Evolutionary conservation across 768 basidiomycete species (phyloP).

Genomic region (Boletus bicolor): DNA sequence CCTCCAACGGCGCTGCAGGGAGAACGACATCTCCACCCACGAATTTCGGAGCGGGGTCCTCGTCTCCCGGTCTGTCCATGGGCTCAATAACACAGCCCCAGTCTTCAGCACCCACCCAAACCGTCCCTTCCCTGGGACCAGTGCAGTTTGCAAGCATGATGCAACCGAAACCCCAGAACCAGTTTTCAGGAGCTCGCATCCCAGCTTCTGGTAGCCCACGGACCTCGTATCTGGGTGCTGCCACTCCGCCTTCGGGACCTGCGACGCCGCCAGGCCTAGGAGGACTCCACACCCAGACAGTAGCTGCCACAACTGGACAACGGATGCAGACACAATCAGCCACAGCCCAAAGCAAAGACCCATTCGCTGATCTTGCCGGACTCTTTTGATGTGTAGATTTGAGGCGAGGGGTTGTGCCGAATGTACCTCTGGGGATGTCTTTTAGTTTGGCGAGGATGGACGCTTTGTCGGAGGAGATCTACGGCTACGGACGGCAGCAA

Average conservation of each 20-base stretch:
- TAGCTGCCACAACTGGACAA: constrained; percentile 11
- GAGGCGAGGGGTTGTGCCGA: not conserved
- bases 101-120: not conserved
- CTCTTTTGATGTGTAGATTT: constrained; percentile 49
- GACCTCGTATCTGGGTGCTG: constrained; percentile 7
- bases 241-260: constrained; percentile 12
- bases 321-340: constrained; percentile 24
- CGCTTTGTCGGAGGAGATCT: not conserved
- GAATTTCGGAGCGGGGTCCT: constrained; percentile 1
- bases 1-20: constrained; percentile 9
- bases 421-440: not conserved
- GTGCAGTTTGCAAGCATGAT: constrained; percentile 14
- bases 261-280: constrained; percentile 10
- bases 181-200: not conserved
- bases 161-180: constrained; percentile 20
- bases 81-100: constrained; percentile 5
- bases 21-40: constrained; percentile 16
- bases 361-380: constrained; percentile 79
- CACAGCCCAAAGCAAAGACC: constrained; percentile 56
- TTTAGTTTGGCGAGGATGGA: constrained; percentile 1
- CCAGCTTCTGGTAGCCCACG: not conserved
- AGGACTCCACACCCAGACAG: constrained; percentile 1
- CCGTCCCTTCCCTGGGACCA: not conserved
- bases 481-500: not conserved
- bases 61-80: constrained; percentile 1